A percentile compares a stretch with the other conserved stretches of the same genome.
These are phyloP conservation scores for Trichoderma lentiforme DNA, from an alignment of 2,329 filamentous ascomycete genomes.

Conservation along the genomic window DNA sequence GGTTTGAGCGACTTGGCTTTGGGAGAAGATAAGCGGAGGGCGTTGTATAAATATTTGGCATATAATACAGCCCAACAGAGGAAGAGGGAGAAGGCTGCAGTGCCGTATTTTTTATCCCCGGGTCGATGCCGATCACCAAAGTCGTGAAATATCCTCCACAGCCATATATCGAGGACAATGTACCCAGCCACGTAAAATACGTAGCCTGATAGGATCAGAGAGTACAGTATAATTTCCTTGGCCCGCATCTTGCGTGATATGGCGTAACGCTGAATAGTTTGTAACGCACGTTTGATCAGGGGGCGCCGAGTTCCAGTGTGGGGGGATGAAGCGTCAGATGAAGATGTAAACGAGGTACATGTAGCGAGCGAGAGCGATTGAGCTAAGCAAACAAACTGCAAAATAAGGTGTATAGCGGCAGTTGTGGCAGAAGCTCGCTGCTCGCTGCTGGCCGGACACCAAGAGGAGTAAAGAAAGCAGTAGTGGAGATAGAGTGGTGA, in stretches of 20 bases:
- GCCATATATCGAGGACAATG: background rate
- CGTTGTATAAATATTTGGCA: no score
- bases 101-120: background rate
- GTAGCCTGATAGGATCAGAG: background rate
- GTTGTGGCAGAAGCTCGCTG: background rate
- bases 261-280: no score
- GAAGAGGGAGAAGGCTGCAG: background rate
- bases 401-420: background rate
- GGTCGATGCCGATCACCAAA: accelerated
- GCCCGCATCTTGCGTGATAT: no score
- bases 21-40: no score
- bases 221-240: no score
- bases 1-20: no score
- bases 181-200: background rate
- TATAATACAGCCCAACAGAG: no score
- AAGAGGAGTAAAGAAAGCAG: background rate
- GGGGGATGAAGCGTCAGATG: no score
- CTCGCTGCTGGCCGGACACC: background rate
- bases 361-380: background rate
- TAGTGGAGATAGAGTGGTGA: background rate
- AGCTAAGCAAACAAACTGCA: no score
- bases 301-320: no score
- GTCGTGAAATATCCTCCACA: accelerated
- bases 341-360: background rate
- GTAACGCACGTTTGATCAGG: no score